Evolutionary conservation across 164 flowering plant genomes (phyloP).

Genomic region (Euptelea pleiosperma): DNA sequence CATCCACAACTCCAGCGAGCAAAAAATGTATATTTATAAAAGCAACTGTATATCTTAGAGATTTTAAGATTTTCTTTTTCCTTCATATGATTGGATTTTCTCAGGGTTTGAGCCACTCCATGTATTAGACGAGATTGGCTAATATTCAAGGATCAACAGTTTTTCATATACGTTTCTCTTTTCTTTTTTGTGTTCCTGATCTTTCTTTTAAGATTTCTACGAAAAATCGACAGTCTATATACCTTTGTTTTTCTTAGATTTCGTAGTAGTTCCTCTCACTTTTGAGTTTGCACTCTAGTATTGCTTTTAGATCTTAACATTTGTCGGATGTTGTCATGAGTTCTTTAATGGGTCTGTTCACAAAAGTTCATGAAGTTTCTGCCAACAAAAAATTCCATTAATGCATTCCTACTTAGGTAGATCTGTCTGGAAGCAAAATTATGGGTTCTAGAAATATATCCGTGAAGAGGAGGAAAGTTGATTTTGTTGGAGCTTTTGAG

Average conservation of each 20-base stretch:
- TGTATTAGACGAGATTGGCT: too few species aligned
- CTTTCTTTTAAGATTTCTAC: too few species aligned
- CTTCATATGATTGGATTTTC: too few species aligned
- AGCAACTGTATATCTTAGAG: too few species aligned
- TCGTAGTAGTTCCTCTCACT: constrained; percentile 53
- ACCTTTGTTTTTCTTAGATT: constrained; percentile 57
- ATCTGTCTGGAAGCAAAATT: not conserved
- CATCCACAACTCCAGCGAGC: too few species aligned
- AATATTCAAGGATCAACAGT: too few species aligned
- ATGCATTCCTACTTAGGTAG: constrained; percentile 12
- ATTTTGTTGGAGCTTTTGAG: constrained; percentile 20
- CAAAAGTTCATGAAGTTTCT: constrained; percentile 5
- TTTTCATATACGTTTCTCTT: too few species aligned
- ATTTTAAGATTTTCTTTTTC: too few species aligned
- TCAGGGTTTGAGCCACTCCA: too few species aligned
- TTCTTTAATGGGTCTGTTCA: not conserved
- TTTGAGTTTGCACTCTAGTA: constrained; percentile 43
- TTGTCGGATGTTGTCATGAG: constrained; percentile 15
- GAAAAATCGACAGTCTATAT: constrained; percentile 20
- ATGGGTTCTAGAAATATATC: constrained; percentile 11
- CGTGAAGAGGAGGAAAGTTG: constrained; percentile 12
- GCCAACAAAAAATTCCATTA: constrained; percentile 10
- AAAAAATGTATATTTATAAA: too few species aligned
- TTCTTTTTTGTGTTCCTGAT: too few species aligned
- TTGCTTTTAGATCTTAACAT: constrained; percentile 28